Evolutionary conservation across 2,329 filamentous ascomycete species (phyloP), one percentile per base, ranked within the genome.

Genomic region (Hypomyces perniciosus): DNA sequence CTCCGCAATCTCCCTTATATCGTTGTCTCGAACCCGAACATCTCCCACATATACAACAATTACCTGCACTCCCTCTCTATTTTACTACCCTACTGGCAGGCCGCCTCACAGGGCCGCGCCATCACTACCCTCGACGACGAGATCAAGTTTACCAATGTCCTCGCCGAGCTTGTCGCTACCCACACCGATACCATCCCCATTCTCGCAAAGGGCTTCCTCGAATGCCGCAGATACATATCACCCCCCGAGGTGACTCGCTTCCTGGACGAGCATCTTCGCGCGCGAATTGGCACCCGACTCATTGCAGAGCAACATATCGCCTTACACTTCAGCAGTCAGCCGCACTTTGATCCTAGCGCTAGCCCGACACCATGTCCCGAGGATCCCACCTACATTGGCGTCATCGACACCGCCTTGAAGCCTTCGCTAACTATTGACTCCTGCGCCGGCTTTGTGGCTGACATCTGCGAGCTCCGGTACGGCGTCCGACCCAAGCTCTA

Each of bases 241-340:
- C 80, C 90, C 0, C 70, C 72, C 13, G 87, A 96, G 52, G 91
- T 96, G n/a, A 96, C 91, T 0, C 77, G 79, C 13, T 99, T 97
- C 63, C 78, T 99, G 33, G 92, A 99, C 67, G 88, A 93, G 64
- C 93, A 99, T 70, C 78, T 99, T 42, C 86, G 92, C 44, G 91
- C 93, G 4, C 81, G 93, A 51, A 99, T 99, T 59, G 93, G 93
- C 57, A 99, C 93, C 2, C 80, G 93, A 12, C 76, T 99, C 57
- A 90, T 99, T 49, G 93, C 91, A 4, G 93, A 99, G 72, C 93
- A 99, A 70, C 93, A 99, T 69, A 88, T 99, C 57, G 92, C 92
- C 10, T 76, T 97, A 42, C 93, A 97, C 66, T 79, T 80, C 58
- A 79, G 75, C 63, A 76, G 72, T 52, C 85, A 88, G 56, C 86